Evolutionary conservation across 176 grass and related monocot species (phyloP).

Genomic region (Pontederia paniculata): DNA sequence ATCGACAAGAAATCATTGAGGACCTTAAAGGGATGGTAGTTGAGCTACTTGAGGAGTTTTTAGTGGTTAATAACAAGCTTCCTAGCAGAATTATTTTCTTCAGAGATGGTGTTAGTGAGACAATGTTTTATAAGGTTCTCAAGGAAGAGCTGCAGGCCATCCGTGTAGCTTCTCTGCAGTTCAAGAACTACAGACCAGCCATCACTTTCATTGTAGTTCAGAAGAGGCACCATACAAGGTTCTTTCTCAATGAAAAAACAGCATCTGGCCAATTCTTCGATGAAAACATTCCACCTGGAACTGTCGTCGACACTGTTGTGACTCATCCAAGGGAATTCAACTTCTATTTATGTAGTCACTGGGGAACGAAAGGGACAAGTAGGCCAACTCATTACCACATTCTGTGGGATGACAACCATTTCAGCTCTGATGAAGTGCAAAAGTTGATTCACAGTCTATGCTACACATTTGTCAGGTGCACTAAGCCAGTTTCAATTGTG

Average conservation of each 20-base stretch:
- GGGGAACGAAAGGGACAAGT: constrained; percentile 83
- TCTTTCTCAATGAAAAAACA: constrained; percentile 44
- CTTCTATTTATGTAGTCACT: constrained; percentile 90
- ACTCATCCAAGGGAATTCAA: constrained; percentile 88
- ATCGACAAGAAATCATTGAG: constrained; percentile 87
- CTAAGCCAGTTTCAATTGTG: constrained; percentile 76
- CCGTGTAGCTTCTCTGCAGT: constrained; percentile 30
- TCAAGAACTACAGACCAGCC: constrained; percentile 46
- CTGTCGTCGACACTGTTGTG: constrained; percentile 83
- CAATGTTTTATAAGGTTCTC: constrained; percentile 73
- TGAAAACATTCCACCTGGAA: constrained; percentile 84
- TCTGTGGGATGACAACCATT: constrained; percentile 70
- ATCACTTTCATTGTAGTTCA: constrained; percentile 82
- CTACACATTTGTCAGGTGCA: constrained; percentile 86
- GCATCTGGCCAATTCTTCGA: constrained; percentile 30
- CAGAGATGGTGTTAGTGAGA: constrained; percentile 86
- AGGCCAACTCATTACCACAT: constrained; percentile 83
- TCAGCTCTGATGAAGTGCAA: constrained; percentile 77
- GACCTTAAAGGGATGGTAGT: constrained; percentile 52
- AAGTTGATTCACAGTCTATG: constrained; percentile 78
- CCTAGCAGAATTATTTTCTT: constrained; percentile 84
- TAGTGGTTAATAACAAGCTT: constrained; percentile 47
- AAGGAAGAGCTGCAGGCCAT: constrained; percentile 81
- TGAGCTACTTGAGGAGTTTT: constrained; percentile 73
- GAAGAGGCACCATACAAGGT: constrained; percentile 89